A percentile compares a stretch with the other conserved stretches of the same genome.
These are phyloP conservation scores for Uronychia binucleata DNA, from an alignment of 73 alveolate genomes.

Conservation along the genomic window DNA sequence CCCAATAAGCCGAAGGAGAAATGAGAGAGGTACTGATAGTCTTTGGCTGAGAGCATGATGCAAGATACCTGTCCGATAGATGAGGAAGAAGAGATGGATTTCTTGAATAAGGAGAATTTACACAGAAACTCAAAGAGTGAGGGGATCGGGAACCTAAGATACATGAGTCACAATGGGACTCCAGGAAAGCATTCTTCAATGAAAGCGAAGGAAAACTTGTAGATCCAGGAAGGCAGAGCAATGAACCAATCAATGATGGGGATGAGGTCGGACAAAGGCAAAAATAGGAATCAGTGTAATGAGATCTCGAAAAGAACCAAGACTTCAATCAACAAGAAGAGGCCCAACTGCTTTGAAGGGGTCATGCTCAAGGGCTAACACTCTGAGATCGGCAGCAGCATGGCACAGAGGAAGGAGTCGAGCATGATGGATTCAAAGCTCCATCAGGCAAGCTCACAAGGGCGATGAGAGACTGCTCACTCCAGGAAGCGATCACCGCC, in stretches of 20 bases:
- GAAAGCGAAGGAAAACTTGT: background rate
- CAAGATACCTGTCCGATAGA: background rate
- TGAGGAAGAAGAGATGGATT: background rate
- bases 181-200: background rate
- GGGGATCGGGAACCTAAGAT: background rate
- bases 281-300: background rate
- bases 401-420: background rate
- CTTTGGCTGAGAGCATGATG: background rate
- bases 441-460: no score
- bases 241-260: background rate
- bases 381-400: background rate
- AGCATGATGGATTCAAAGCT: no score
- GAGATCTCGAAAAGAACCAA: background rate
- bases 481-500: no score
- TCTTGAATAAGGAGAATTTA: no score
- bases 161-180: background rate
- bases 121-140: background rate
- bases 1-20: no score
- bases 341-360: background rate
- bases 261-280: background rate
- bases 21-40: background rate
- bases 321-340: background rate
- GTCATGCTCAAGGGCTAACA: background rate
- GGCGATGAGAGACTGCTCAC: no score
- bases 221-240: background rate